Percentiles rank a stretch among this genome's conserved stretches.
Conservation (phyloP, 805 yeast species). For the Metschnikowia lachancei region DNA sequence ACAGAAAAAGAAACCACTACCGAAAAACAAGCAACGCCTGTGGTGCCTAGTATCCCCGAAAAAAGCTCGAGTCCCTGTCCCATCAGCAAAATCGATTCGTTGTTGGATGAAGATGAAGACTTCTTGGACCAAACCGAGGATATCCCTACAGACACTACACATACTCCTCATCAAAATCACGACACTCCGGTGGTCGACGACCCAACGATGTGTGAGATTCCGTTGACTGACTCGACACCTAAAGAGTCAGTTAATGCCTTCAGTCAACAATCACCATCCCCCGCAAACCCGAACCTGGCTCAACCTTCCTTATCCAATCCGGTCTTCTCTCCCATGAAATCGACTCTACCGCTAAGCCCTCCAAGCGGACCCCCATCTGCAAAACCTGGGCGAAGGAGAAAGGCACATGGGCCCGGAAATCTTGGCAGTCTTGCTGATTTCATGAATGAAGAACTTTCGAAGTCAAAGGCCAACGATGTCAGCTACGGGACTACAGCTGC, state of each 20-base stretch:
- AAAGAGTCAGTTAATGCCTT: not conserved
- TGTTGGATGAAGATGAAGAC: slow-evolving; percentile 10
- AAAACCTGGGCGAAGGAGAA: slow-evolving; percentile 27
- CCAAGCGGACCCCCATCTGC: slow-evolving; percentile 13
- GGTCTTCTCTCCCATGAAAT: slow-evolving; percentile 8
- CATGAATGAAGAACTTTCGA: slow-evolving; percentile 44
- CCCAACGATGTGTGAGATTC: slow-evolving; percentile 4
- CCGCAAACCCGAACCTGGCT: not conserved
- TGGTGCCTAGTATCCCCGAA: not conserved
- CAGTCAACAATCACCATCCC: not conserved
- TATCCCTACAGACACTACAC: not conserved
- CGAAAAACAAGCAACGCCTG: not conserved
- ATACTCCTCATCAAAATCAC: not conserved
- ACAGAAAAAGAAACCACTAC: not conserved
- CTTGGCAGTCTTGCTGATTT: slow-evolving; percentile 33
- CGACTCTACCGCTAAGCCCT: slow-evolving; percentile 1
- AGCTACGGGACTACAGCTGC: slow-evolving; percentile 7
- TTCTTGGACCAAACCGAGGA: slow-evolving; percentile 6
- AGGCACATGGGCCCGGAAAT: slow-evolving; percentile 22
- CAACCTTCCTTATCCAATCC: not conserved
- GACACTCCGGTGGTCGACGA: not conserved
- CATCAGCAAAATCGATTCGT: slow-evolving; percentile 4
- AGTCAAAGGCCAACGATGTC: slow-evolving; percentile 37
- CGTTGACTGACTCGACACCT: slow-evolving; percentile 1
- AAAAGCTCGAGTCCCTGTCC: not conserved